Evolutionary conservation across 495 filamentous ascomycete genomes (phyloP).

Genomic region (Penicillium tannophilum): DNA sequence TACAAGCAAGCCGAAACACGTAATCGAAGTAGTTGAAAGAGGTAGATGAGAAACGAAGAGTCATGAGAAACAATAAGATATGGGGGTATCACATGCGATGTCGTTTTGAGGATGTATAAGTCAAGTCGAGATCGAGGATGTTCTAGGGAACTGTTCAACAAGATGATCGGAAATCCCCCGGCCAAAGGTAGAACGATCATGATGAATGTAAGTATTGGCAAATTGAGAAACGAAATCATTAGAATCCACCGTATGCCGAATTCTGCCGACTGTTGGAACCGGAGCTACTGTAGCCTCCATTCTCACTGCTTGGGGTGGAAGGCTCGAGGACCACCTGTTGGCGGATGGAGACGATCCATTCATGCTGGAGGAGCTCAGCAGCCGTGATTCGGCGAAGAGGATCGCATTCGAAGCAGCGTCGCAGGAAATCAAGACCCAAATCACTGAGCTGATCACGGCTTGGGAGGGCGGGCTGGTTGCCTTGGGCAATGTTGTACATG

Average conservation of each 20-base stretch:
- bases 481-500: slow-evolving; percentile 99
- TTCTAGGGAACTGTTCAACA: slow-evolving; percentile 3
- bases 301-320: slow-evolving; percentile 48
- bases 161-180: background rate
- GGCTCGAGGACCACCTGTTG: slow-evolving; percentile 61
- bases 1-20: slow-evolving; percentile 2
- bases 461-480: slow-evolving; percentile 86
- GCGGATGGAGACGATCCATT: slow-evolving; percentile 82
- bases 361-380: slow-evolving; percentile 88
- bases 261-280: slow-evolving; percentile 36
- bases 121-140: slow-evolving; percentile 29
- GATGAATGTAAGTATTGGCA: slow-evolving; percentile 1
- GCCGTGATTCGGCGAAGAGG: slow-evolving; percentile 77
- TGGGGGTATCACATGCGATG: slow-evolving; percentile 39
- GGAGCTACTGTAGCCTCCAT: slow-evolving; percentile 35
- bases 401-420: slow-evolving; percentile 85
- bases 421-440: slow-evolving; percentile 83
- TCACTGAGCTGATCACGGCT: slow-evolving; percentile 79
- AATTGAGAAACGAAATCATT: background rate
- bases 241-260: slow-evolving; percentile 34
- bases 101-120: slow-evolving; percentile 21
- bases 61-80: slow-evolving; percentile 2
- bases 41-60: background rate
- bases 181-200: background rate
- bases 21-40: background rate